Percentiles rank a stretch among this genome's conserved stretches.
Evolutionary conservation across 371 early-diverging fungal species (phyloP).

Genomic region (Mucor lusitanicus): DNA sequence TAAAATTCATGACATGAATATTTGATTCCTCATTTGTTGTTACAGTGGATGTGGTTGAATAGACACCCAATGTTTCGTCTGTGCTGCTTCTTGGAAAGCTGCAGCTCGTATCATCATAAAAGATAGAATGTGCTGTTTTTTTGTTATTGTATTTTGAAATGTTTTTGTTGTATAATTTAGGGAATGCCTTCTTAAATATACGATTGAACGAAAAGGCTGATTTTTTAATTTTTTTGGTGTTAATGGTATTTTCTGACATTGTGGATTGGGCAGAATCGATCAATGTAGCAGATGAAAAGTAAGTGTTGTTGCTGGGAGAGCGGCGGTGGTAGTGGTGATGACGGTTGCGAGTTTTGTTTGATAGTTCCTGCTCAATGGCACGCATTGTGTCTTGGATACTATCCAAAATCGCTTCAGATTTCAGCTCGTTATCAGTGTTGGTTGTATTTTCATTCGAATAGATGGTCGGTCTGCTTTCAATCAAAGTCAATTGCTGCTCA

Average conservation of each 20-base stretch:
- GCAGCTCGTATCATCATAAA: background rate
- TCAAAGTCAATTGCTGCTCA: conserved; percentile 8
- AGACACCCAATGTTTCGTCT: conserved; percentile 10
- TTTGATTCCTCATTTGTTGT: background rate
- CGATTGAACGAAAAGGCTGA: conserved; percentile 4
- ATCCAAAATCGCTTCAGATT: conserved; percentile 16
- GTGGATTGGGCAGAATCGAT: background rate
- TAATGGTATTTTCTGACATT: background rate
- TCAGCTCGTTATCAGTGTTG: background rate
- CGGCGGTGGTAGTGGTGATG: conserved; percentile 5
- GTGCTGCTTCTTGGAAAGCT: conserved; percentile 9
- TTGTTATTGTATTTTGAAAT: conserved; percentile 7
- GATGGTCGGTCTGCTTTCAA: conserved; percentile 8
- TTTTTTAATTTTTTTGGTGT: conserved; percentile 13
- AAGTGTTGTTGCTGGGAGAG: background rate
- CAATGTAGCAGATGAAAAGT: conserved; percentile 2
- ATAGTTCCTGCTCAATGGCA: conserved; percentile 22
- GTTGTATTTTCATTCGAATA: conserved; percentile 1
- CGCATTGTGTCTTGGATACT: conserved; percentile 22
- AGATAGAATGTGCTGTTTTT: background rate
- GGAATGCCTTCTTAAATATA: conserved; percentile 12
- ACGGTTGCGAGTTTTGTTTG: background rate
- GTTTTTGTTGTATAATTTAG: conserved; percentile 12
- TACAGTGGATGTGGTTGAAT: conserved; percentile 5
- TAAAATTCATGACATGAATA: background rate